A percentile compares a stretch with the other conserved stretches of the same genome.
Evolutionary conservation across 305 asterid genomes (phyloP).

Genomic region (Fraxinus xanthoxyloides): DNA sequence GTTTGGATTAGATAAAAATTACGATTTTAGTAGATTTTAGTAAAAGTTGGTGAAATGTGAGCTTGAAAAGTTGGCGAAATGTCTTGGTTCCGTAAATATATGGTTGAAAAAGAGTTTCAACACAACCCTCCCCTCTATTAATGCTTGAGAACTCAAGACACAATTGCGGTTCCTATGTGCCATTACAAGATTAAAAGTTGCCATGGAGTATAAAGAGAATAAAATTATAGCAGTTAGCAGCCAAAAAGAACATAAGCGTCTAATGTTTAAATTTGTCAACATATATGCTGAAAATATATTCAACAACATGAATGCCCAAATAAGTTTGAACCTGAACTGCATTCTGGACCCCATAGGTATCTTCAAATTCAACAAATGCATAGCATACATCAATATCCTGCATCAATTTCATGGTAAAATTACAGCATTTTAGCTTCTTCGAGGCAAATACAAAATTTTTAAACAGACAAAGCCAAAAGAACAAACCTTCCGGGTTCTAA

Average conservation of each 20-base stretch:
- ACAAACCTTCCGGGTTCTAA: conserved; percentile 93
- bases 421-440: conserved; percentile 20
- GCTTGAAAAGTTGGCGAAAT: no score
- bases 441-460: background rate
- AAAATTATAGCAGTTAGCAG: background rate
- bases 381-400: conserved; percentile 96
- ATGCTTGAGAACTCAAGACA: background rate
- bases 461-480: conserved; percentile 14
- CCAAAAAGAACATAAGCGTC: background rate
- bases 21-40: background rate
- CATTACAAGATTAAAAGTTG: background rate
- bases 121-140: background rate
- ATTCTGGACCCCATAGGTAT: conserved; percentile 81
- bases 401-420: conserved; percentile 22
- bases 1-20: no score
- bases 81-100: no score
- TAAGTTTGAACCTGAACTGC: conserved; percentile 73
- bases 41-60: background rate
- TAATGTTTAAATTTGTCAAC: background rate
- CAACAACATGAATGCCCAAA: background rate
- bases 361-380: conserved; percentile 96
- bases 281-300: background rate
- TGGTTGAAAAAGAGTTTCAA: background rate
- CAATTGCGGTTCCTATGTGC: background rate
- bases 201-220: background rate